Evolutionary conservation across 805 yeast genomes (phyloP).

Genomic region (Hyphopichia homilentoma): DNA sequence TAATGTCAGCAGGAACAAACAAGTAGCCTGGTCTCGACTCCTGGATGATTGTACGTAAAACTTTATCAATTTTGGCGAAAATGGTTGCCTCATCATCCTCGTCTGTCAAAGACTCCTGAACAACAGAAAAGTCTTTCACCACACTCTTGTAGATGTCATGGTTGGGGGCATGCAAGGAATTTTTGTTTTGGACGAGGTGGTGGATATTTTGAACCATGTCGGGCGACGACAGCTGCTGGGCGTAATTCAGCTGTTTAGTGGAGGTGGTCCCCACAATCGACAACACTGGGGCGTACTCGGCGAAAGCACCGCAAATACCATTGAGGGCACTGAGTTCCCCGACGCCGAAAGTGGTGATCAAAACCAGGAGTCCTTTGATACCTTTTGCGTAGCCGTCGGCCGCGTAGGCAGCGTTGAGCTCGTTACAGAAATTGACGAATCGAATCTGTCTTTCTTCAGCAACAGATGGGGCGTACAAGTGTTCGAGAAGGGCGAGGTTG

Average conservation of each 20-base stretch:
- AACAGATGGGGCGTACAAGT: slow-evolving; percentile 47
- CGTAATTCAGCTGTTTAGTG: slow-evolving; percentile 18
- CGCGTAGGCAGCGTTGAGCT: slow-evolving; percentile 83
- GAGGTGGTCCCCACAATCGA: slow-evolving; percentile 76
- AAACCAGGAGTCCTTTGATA: slow-evolving; percentile 57
- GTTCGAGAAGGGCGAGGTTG: slow-evolving; percentile 64
- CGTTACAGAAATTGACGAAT: slow-evolving; percentile 88
- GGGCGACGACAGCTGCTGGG: slow-evolving; percentile 8
- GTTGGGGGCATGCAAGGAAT: slow-evolving; percentile 53
- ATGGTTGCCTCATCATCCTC: slow-evolving; percentile 37
- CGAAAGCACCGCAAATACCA: slow-evolving; percentile 78
- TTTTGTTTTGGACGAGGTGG: slow-evolving; percentile 55
- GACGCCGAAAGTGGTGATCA: slow-evolving; percentile 77
- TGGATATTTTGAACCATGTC: slow-evolving; percentile 35
- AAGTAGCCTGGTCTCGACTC: slow-evolving; percentile 79
- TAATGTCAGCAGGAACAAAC: slow-evolving; percentile 70
- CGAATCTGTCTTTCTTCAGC: slow-evolving; percentile 37
- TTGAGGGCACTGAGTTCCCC: slow-evolving; percentile 85
- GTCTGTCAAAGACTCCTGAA: slow-evolving; percentile 34
- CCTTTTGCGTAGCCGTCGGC: slow-evolving; percentile 83
- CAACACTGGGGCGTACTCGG: slow-evolving; percentile 74
- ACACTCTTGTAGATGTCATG: slow-evolving; percentile 64
- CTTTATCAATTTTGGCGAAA: slow-evolving; percentile 58
- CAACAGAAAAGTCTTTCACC: slow-evolving; percentile 55
- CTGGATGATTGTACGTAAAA: slow-evolving; percentile 51